Percentiles rank a stretch among this genome's conserved stretches.
Evolutionary conservation across 2,329 filamentous ascomycete genomes (phyloP).

Genomic region (Trichoderma sp.): DNA sequence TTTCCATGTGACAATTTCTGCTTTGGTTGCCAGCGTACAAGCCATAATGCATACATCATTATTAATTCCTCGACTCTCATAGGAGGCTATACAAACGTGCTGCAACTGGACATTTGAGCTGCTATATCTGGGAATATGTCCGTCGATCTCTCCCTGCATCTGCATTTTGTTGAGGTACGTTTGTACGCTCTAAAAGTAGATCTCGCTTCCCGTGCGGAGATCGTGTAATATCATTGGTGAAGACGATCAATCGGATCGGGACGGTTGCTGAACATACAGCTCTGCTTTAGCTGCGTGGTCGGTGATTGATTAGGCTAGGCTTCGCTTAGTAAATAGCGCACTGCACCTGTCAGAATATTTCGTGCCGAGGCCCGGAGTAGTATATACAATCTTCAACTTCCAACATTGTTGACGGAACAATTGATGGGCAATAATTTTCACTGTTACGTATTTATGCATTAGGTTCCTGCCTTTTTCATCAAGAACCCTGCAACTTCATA

Average conservation of each 20-base stretch:
- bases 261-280: background rate
- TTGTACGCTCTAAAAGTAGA: background rate
- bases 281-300: background rate
- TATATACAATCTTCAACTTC: background rate
- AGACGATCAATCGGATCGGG: background rate
- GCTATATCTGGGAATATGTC: conserved; percentile 14
- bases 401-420: background rate
- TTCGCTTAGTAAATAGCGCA: conserved; percentile 2
- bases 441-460: no score
- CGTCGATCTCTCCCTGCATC: conserved; percentile 9
- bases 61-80: conserved; percentile 5
- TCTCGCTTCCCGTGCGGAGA: conserved; percentile 3
- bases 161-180: background rate
- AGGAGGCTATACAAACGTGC: background rate
- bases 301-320: conserved; percentile 21
- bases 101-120: background rate
- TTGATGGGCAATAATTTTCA: background rate
- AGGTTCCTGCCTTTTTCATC: no score
- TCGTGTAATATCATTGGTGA: conserved; percentile 15
- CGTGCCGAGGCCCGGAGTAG: background rate
- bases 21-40: no score
- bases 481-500: no score
- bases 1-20: background rate
- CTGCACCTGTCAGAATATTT: background rate
- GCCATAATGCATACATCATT: background rate